Evolutionary conservation across 345 rosid genomes (phyloP).

Genomic region (Salix suchowensis): DNA sequence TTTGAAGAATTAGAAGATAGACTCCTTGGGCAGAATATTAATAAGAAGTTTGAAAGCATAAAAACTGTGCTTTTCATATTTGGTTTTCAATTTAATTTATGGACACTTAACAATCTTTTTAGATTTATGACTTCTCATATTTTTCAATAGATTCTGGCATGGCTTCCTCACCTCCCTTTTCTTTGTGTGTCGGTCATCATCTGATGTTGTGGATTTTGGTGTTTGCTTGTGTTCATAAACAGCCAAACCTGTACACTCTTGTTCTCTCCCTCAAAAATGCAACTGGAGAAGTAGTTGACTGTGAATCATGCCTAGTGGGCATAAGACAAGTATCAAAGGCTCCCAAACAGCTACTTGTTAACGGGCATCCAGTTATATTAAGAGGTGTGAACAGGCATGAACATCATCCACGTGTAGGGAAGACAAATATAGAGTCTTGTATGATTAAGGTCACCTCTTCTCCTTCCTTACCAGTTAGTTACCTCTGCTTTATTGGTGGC

Average conservation of each 20-base stretch:
- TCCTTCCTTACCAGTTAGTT: constrained; percentile 9
- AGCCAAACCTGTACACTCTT: constrained; percentile 86
- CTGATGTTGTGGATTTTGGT: background rate
- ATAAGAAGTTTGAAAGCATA: background rate
- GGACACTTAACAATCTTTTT: background rate
- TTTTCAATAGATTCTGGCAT: background rate
- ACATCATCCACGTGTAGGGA: constrained; percentile 97
- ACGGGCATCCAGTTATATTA: constrained; percentile 75
- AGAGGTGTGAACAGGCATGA: constrained; percentile 99
- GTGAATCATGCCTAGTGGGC: constrained; percentile 91
- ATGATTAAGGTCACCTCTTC: constrained; percentile 73
- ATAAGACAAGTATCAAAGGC: constrained; percentile 78
- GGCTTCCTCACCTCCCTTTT: background rate
- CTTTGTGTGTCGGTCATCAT: background rate
- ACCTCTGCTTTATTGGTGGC: constrained; percentile 6
- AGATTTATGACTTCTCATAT: background rate
- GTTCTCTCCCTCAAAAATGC: constrained; percentile 78
- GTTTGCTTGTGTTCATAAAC: constrained; percentile 28
- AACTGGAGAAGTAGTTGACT: constrained; percentile 68
- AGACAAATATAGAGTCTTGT: constrained; percentile 92
- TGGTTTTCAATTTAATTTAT: background rate
- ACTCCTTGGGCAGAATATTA: background rate
- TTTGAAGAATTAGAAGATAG: background rate
- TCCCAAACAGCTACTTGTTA: constrained; percentile 86
- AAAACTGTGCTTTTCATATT: background rate